A percentile compares a stretch with the other conserved stretches of the same genome.
These are phyloP conservation scores for Cercospora nicotianae DNA, from an alignment of 2,329 filamentous ascomycete genomes.

Conservation along the genomic window DNA sequence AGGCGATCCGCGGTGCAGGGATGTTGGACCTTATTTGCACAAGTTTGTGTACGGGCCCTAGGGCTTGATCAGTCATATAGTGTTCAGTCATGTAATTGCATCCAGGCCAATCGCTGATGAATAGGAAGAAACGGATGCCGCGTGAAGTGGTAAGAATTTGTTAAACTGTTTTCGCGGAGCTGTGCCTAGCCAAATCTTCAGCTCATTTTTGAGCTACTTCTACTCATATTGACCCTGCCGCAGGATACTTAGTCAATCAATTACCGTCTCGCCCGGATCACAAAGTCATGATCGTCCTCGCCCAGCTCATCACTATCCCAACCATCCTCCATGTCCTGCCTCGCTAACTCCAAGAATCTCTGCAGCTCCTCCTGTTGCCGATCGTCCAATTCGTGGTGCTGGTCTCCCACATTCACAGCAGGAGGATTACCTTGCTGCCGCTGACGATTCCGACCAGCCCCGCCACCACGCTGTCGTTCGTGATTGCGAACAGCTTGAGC, in stretches of 20 bases:
- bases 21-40: neutral
- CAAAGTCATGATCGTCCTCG: conserved; percentile 36
- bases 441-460: conserved; percentile 21
- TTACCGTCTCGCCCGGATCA: conserved; percentile 25
- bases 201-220: neutral
- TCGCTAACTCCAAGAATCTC: conserved; percentile 54
- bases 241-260: neutral
- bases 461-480: conserved; percentile 5
- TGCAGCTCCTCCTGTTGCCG: conserved; percentile 44
- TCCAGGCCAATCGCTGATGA: neutral
- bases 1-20: neutral
- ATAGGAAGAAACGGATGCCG: neutral
- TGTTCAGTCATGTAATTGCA: neutral
- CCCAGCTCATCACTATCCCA: conserved; percentile 62
- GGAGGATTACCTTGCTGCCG: conserved; percentile 5
- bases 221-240: neutral
- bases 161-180: neutral
- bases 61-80: neutral
- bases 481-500: conserved; percentile 29
- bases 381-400: conserved; percentile 25
- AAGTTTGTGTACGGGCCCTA: neutral
- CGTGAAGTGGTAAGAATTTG: neutral
- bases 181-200: neutral
- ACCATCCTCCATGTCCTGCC: conserved; percentile 57
- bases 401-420: conserved; percentile 17